Percentiles rank a stretch among this genome's conserved stretches.
Evolutionary conservation across 805 yeast species (phyloP).

Genomic region (Nakazawaea siamensis): DNA sequence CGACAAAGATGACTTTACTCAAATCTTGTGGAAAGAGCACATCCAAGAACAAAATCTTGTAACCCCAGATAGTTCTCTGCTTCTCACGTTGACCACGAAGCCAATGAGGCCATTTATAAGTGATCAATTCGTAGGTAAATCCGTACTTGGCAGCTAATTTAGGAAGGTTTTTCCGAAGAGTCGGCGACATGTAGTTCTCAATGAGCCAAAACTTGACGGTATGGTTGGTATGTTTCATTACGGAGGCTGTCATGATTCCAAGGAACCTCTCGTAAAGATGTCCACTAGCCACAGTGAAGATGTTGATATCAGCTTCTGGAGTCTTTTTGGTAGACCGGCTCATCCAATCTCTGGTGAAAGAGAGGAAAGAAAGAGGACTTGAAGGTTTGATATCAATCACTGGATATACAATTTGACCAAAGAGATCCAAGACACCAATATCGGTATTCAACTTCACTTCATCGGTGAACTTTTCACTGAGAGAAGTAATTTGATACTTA

Average conservation of each 20-base stretch:
- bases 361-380: neutral
- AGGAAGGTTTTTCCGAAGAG: constrained; percentile 55
- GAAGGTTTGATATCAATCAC: constrained; percentile 21
- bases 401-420: constrained; percentile 39
- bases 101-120: constrained; percentile 93
- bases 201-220: constrained; percentile 80
- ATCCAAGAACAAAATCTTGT: constrained; percentile 79
- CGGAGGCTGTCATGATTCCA: constrained; percentile 75
- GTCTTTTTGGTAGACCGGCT: no score
- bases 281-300: constrained; percentile 80
- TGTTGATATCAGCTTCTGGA: constrained; percentile 57
- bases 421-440: constrained; percentile 32
- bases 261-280: constrained; percentile 67
- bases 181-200: constrained; percentile 71
- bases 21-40: constrained; percentile 77
- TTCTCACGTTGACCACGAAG: constrained; percentile 68
- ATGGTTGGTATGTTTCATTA: constrained; percentile 53
- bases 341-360: neutral
- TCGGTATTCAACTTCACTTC: constrained; percentile 9
- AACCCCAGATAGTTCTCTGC: constrained; percentile 81
- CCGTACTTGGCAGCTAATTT: constrained; percentile 46
- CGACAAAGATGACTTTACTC: constrained; percentile 74
- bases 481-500: constrained; percentile 20
- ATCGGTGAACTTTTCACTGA: neutral
- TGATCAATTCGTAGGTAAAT: constrained; percentile 68